Percentiles rank a stretch among this genome's conserved stretches.
Conservation (phyloP, 345 rosid species). For the Eutrema japonicum region DNA sequence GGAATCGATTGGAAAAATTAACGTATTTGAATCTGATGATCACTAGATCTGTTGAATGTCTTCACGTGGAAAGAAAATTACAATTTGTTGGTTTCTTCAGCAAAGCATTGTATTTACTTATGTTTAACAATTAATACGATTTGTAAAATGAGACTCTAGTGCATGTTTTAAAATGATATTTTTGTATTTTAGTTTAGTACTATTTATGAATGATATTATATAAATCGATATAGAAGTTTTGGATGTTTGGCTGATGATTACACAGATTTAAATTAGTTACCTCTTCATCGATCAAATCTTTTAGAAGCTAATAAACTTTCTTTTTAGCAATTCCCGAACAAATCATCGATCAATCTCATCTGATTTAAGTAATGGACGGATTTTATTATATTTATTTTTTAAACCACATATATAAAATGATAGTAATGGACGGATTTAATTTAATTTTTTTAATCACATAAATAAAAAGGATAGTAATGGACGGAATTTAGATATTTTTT, state of each 20-base stretch:
- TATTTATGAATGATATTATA: not conserved
- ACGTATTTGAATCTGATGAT: constrained; percentile 19
- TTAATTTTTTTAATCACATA: not conserved
- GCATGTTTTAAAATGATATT: not conserved
- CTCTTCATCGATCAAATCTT: not conserved
- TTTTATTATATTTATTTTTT: no score
- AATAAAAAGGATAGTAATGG: not conserved
- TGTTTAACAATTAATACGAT: not conserved
- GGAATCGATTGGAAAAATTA: constrained; percentile 7
- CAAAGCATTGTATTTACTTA: constrained; percentile 14
- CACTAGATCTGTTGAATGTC: not conserved
- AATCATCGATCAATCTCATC: not conserved
- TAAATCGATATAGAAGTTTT: not conserved
- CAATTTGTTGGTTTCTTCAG: constrained; percentile 18
- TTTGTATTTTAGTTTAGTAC: not conserved
- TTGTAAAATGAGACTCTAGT: constrained; percentile 3
- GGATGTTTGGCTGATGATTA: not conserved
- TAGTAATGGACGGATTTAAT: no score
- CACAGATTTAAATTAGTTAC: not conserved
- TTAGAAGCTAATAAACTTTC: not conserved
- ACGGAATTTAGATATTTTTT: no score
- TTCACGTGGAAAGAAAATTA: constrained; percentile 3
- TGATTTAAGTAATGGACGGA: no score
- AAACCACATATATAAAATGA: no score
- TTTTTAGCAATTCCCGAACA: not conserved